These are phyloP conservation scores for Malassezia brasiliensis DNA, from an alignment of 1,284 basidiomycete species.

Conservation along the genomic window DNA sequence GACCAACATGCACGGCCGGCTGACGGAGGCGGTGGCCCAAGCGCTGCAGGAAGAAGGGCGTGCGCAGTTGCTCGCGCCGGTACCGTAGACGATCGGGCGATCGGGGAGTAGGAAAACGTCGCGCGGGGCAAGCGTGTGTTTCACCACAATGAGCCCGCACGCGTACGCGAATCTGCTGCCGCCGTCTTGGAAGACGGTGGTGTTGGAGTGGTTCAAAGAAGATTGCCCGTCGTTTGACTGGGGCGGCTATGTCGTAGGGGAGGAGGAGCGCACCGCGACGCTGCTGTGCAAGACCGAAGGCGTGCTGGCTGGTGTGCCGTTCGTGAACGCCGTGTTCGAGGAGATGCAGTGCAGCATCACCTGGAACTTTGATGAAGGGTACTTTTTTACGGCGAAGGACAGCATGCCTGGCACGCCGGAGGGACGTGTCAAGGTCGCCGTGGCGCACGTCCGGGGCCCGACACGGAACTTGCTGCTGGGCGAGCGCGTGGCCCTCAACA, in stretches of 20 bases:
- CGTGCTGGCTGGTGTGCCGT: conserved; percentile 86
- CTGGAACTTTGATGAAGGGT: conserved; percentile 83
- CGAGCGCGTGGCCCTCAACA: conserved; percentile 86
- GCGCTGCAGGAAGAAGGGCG: conserved; percentile 55
- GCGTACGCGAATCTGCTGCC: conserved; percentile 34
- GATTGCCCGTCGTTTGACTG: conserved; percentile 96
- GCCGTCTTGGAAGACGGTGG: conserved; percentile 56
- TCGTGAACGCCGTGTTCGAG: conserved; percentile 84
- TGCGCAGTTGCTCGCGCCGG: conserved; percentile 11
- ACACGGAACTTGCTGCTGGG: conserved; percentile 82
- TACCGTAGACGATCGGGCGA: background rate
- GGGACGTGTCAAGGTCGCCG: conserved; percentile 56
- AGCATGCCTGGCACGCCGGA: background rate
- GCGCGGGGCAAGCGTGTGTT: background rate
- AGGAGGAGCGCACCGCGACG: conserved; percentile 72
- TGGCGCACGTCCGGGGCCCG: conserved; percentile 83
- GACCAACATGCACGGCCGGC: conserved; percentile 58
- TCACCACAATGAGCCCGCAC: background rate
- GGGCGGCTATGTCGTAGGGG: conserved; percentile 92
- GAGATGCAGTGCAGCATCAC: conserved; percentile 88
- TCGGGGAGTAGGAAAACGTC: background rate
- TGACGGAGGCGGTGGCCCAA: conserved; percentile 66
- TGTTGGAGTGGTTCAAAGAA: conserved; percentile 76
- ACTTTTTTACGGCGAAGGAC: conserved; percentile 49
- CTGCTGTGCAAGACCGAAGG: conserved; percentile 75